These are phyloP conservation scores for Cryomyces antarcticus DNA, from an alignment of 495 filamentous ascomycete species.

Conservation along the genomic window DNA sequence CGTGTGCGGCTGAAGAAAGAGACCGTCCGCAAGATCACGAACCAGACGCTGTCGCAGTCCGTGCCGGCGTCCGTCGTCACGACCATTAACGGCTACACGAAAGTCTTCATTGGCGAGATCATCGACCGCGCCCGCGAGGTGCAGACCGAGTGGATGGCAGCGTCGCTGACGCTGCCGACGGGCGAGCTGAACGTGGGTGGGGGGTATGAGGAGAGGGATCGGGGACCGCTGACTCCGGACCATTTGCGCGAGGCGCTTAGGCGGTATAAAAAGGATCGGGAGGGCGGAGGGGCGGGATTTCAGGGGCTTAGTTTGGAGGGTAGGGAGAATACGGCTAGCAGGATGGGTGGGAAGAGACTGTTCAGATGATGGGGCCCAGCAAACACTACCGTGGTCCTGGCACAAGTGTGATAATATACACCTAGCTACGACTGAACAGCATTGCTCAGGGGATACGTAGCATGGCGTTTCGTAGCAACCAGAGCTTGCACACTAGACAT, in stretches of 20 bases:
- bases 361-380: slow-evolving; percentile 14
- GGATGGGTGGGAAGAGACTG: slow-evolving; percentile 18
- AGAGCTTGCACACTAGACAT: too few species aligned
- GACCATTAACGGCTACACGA: slow-evolving; percentile 61
- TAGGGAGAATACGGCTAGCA: slow-evolving; percentile 12
- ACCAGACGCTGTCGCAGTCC: slow-evolving; percentile 75
- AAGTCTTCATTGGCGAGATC: slow-evolving; percentile 67
- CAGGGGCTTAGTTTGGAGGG: slow-evolving; percentile 48
- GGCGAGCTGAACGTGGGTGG: slow-evolving; percentile 11
- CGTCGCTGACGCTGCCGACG: slow-evolving; percentile 14
- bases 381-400: too few species aligned
- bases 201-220: slow-evolving; percentile 17
- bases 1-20: slow-evolving; percentile 38
- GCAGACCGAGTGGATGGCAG: slow-evolving; percentile 55
- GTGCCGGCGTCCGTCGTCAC: slow-evolving; percentile 59
- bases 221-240: slow-evolving; percentile 58
- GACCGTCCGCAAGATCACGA: slow-evolving; percentile 36
- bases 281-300: slow-evolving; percentile 50
- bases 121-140: slow-evolving; percentile 63
- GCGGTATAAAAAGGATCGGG: slow-evolving; percentile 43
- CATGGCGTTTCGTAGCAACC: too few species aligned
- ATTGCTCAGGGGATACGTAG: too few species aligned
- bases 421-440: too few species aligned
- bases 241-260: slow-evolving; percentile 65
- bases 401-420: too few species aligned